Conservation (phyloP, 345 rosid species). For the Hibiscus syriacus region DNA sequence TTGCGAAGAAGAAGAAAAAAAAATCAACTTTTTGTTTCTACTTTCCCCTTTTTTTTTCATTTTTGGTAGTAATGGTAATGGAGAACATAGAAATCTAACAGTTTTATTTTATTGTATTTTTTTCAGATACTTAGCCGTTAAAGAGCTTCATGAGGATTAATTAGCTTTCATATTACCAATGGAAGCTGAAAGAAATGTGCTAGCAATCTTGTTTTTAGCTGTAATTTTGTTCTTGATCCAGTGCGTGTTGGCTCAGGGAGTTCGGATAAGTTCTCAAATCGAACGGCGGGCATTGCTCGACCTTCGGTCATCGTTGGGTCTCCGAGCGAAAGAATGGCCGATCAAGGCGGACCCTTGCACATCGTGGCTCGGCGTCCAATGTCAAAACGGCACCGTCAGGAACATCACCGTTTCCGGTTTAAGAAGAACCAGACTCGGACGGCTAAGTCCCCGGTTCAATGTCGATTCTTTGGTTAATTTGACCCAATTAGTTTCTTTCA, state of each 20-base stretch:
- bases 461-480: conserved; percentile 48
- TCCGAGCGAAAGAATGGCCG: conserved; percentile 59
- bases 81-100: conserved; percentile 4
- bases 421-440: conserved; percentile 44
- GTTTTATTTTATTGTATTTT: not conserved
- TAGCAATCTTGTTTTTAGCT: conserved; percentile 4
- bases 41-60: not conserved
- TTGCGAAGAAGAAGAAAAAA: conserved; percentile 8
- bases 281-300: conserved; percentile 46
- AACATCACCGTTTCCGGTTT: conserved; percentile 50
- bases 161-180: conserved; percentile 13
- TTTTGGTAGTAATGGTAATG: conserved; percentile 5
- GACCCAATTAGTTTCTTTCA: conserved; percentile 41
- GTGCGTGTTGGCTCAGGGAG: conserved; percentile 25
- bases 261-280: conserved; percentile 15
- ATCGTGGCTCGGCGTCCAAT: conserved; percentile 47
- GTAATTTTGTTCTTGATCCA: conserved; percentile 23
- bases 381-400: conserved; percentile 37
- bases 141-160: not conserved
- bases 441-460: conserved; percentile 39
- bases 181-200: conserved; percentile 12
- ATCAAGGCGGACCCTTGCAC: conserved; percentile 42
- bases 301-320: conserved; percentile 61
- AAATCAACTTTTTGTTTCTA: too few relatives aligned
- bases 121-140: not conserved